A percentile compares a stretch with the other conserved stretches of the same genome.
phyloP scores from a whole-genome alignment of 73 alveolate species.

The Effrenium voratum region DNA sequence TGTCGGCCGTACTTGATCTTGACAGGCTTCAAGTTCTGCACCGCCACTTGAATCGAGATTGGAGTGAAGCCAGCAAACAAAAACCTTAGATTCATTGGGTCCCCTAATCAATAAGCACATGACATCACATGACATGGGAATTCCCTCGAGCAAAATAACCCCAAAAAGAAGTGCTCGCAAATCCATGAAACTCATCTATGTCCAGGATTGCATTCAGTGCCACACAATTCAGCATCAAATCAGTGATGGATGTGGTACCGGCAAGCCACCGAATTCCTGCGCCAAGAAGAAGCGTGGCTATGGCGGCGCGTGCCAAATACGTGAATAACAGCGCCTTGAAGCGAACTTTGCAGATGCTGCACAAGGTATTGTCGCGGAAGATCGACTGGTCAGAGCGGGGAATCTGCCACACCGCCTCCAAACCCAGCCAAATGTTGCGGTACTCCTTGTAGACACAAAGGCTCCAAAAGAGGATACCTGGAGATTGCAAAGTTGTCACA shows the following conservation, averaged over 20 bases:
- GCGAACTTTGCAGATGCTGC: conserved; percentile 1
- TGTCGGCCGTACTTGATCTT: conserved; percentile 56
- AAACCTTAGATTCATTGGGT: no score
- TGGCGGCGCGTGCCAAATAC: conserved; percentile 55
- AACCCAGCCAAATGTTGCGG: conserved; percentile 57
- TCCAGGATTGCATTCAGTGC: conserved; percentile 67
- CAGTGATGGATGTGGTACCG: conserved; percentile 66
- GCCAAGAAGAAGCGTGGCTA: conserved; percentile 46
- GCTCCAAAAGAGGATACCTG: conserved; percentile 49
- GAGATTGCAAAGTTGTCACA: no score
- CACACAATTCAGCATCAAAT: conserved; percentile 59
- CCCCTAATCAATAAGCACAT: no score
- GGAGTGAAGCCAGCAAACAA: conserved; percentile 54
- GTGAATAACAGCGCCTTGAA: conserved; percentile 34
- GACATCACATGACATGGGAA: no score
- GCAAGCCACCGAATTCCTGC: conserved; percentile 82
- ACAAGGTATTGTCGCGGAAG: conserved; percentile 43
- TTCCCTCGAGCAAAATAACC: no score
- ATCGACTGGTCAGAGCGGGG: conserved; percentile 25
- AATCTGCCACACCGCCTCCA: conserved; percentile 22
- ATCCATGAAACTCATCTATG: no score
- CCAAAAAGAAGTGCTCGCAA: no score
- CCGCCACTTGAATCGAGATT: conserved; percentile 55
- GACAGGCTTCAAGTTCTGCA: conserved; percentile 32
- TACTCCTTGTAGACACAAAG: conserved; percentile 75